A percentile compares a stretch with the other conserved stretches of the same genome.
Conservation (phyloP, 78 protist species). For the Andalucia godoyi region DNA sequence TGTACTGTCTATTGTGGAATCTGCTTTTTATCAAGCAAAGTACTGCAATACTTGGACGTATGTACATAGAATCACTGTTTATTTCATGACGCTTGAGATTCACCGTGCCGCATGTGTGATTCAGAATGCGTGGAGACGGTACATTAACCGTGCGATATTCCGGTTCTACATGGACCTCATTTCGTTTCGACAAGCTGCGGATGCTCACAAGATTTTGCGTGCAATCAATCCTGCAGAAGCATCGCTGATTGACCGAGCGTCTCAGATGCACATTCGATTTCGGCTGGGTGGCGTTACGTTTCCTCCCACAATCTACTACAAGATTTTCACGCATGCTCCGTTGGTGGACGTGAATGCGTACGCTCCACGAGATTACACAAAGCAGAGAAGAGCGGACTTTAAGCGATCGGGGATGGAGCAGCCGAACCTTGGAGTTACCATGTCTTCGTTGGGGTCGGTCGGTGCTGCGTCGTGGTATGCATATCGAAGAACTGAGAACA, state of each 20-base stretch:
- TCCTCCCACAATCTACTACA: slow-evolving; percentile 37
- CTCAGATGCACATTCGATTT: slow-evolving; percentile 16
- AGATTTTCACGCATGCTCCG: not conserved
- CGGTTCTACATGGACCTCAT: slow-evolving; percentile 9
- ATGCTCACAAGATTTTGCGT: slow-evolving; percentile 10
- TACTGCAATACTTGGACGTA: too few relatives aligned
- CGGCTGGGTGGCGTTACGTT: slow-evolving; percentile 32
- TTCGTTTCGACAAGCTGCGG: not conserved
- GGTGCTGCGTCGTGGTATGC: not conserved
- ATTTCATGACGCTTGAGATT: too few relatives aligned
- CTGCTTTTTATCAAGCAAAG: too few relatives aligned
- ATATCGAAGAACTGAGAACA: slow-evolving; percentile 20
- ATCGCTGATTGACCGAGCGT: slow-evolving; percentile 1
- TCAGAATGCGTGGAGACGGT: not conserved
- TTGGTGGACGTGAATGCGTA: slow-evolving; percentile 22
- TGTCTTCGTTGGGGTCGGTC: not conserved
- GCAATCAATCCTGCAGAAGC: slow-evolving; percentile 41
- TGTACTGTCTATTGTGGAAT: too few relatives aligned
- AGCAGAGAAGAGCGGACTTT: not conserved
- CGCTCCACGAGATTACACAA: slow-evolving; percentile 43
- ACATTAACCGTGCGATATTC: slow-evolving; percentile 1
- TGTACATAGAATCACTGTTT: too few relatives aligned
- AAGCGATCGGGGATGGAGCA: not conserved
- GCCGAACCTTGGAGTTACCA: not conserved
- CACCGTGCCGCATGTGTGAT: not conserved